A percentile compares a stretch with the other conserved stretches of the same genome.
phyloP scores from a whole-genome alignment of 257 asterid genomes.

The Galeopsis tetrahit region DNA sequence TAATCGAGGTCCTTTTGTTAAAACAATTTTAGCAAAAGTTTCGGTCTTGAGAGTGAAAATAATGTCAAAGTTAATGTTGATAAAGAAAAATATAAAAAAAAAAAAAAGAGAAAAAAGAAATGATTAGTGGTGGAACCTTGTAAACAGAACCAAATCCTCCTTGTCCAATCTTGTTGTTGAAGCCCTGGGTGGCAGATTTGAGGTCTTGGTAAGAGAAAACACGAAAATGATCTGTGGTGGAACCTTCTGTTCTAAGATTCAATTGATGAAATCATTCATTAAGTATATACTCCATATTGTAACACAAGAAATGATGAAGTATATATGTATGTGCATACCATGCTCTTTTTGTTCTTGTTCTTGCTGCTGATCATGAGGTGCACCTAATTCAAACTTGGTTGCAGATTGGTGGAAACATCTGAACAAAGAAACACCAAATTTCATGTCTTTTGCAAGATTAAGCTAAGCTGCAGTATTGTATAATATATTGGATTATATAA shows the following conservation, averaged over 20 bases:
- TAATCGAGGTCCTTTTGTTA: too few species aligned
- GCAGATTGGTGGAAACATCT: constrained; percentile 44
- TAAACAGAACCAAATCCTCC: constrained; percentile 78
- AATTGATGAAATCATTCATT: not conserved
- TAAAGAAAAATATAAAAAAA: too few species aligned
- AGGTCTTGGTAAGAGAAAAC: constrained; percentile 60
- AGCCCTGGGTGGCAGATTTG: constrained; percentile 65
- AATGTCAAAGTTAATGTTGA: not conserved
- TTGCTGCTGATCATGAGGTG: not conserved
- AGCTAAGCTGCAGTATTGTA: not conserved
- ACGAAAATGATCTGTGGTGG: constrained; percentile 36
- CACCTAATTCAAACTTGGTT: constrained; percentile 1
- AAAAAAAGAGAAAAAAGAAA: not conserved
- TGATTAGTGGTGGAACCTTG: constrained; percentile 49
- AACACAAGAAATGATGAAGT: constrained; percentile 2
- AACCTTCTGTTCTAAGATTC: constrained; percentile 41
- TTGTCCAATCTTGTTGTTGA: constrained; percentile 71
- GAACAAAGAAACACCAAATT: constrained; percentile 36
- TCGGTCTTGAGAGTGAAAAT: too few species aligned
- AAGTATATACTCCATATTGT: too few species aligned
- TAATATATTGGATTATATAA: too few species aligned
- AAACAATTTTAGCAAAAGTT: too few species aligned
- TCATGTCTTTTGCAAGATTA: constrained; percentile 28
- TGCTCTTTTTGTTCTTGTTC: constrained; percentile 16
- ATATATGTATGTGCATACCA: constrained; percentile 8